phyloP scores from a whole-genome alignment of 2,329 filamentous ascomycete species.

The Amphichorda felina region DNA sequence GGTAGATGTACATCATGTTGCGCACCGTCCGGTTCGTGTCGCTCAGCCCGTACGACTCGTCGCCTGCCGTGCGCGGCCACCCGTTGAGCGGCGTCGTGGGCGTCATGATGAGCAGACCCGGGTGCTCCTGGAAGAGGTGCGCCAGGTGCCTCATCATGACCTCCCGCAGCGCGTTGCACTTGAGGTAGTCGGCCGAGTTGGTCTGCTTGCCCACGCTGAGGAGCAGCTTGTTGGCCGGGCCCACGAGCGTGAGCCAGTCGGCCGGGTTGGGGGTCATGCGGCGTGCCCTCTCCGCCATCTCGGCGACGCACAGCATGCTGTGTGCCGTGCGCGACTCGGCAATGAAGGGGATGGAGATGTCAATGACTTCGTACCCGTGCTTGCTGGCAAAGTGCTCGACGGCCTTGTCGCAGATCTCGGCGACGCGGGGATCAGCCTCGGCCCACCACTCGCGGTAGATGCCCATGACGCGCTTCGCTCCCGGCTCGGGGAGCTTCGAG shows the following conservation, averaged over 20 bases:
- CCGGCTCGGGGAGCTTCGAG: conserved; percentile 30
- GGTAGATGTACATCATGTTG: conserved; percentile 77
- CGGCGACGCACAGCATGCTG: conserved; percentile 62
- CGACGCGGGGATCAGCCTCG: conserved; percentile 47
- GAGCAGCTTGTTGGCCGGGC: conserved; percentile 57
- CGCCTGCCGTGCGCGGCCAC: conserved; percentile 50
- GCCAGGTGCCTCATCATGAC: conserved; percentile 72
- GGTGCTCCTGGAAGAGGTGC: conserved; percentile 55
- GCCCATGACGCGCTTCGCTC: conserved; percentile 52
- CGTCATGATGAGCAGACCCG: conserved; percentile 66
- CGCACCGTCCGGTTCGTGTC: conserved; percentile 63
- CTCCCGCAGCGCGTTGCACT: conserved; percentile 60
- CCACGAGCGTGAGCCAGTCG: conserved; percentile 43
- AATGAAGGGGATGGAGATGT: conserved; percentile 56
- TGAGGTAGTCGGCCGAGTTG: conserved; percentile 56
- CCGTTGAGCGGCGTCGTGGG: conserved; percentile 68
- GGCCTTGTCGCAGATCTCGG: conserved; percentile 46
- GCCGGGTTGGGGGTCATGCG: conserved; percentile 28
- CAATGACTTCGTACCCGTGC: conserved; percentile 34
- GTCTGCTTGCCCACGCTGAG: conserved; percentile 54
- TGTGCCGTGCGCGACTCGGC: conserved; percentile 66
- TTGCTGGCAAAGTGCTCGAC: conserved; percentile 44
- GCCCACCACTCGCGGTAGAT: conserved; percentile 45
- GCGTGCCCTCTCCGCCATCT: conserved; percentile 43
- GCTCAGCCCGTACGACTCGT: conserved; percentile 58